Evolutionary conservation across 2,329 filamentous ascomycete species (phyloP), one percentile per base, ranked within the genome.

Genomic region (Beauveria medogensis): DNA sequence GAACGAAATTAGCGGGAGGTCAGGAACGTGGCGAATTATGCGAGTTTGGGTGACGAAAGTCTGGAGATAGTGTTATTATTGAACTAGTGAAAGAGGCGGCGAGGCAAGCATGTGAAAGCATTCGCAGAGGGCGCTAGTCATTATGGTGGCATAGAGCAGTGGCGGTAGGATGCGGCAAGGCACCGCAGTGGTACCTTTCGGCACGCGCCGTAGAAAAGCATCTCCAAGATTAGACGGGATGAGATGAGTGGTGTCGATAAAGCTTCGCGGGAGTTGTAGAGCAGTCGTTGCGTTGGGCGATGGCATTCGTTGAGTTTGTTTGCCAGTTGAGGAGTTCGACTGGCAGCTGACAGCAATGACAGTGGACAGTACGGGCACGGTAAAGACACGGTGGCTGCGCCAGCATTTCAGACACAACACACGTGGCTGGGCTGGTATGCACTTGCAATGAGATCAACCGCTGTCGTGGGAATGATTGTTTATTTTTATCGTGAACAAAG

Each of bases 1-100:
- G 22, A 24, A 52, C 22, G n/a, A 34, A 16, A 34, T 43, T 26
- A 43, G 28, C 37, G 24, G 48, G n/a, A 22, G 44, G 24, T 16
- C 16, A 53, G 56, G 48, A 59, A 50, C 56, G 56, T 59, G 56
- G 56, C 56, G 48, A 59, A 52, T 59, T 43, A 52, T 30, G 56
- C 56, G 47, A 59, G 28, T 44, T n/a, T 37, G 26, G 30, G 43
- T 16, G 46, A 43, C 12, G 34, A 52, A 41, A 20, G 46, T 16
- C 26, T 59, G 47, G 37, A 52, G 46, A 41, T 50, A 9, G 26
- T 59, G 48, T 59, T 52, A 46, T 59, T 52, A 46, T 59, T 52
- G 4, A 20, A 34, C 43, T 34, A 48, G 50, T 57, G 30, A 28
- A 43, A 48, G n/a, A 20, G 55, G n/a, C 28, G 41, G 28, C 54